Conservation (phyloP, 2,329 filamentous ascomycete genomes). For the Ceratocystis lukuohia region DNA sequence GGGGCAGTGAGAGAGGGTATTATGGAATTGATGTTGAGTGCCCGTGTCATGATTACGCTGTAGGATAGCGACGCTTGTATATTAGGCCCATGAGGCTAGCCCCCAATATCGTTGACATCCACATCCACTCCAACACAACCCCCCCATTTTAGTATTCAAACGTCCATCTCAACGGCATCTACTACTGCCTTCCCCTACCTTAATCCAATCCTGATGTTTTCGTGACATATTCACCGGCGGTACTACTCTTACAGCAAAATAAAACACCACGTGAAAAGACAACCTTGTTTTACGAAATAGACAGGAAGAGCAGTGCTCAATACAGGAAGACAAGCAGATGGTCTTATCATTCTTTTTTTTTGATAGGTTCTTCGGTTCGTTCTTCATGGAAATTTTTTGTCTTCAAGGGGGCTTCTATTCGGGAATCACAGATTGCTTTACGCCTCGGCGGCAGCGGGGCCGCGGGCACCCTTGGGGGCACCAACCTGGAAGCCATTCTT, state of each 20-base stretch:
- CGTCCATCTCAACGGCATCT: neutral
- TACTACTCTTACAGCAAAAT: neutral
- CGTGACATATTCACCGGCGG: neutral
- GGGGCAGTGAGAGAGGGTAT: conserved; percentile 32
- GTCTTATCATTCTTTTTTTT: conserved; percentile 17
- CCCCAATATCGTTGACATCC: no score
- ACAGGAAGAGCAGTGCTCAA: conserved; percentile 1
- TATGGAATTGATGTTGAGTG: no score
- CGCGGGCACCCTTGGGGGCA: conserved; percentile 69
- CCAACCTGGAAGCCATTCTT: conserved; percentile 96
- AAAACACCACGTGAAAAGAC: neutral
- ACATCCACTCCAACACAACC: no score
- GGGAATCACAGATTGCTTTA: conserved; percentile 22
- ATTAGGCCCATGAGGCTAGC: no score
- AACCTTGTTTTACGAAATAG: conserved; percentile 7
- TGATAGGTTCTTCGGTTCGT: conserved; percentile 12
- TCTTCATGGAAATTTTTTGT: conserved; percentile 20
- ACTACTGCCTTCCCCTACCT: neutral
- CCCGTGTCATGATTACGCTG: no score
- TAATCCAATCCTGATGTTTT: no score
- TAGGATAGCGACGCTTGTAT: no score
- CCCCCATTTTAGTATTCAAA: neutral
- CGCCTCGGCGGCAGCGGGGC: conserved; percentile 36
- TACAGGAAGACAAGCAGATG: conserved; percentile 8
- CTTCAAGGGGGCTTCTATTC: conserved; percentile 22